Evolutionary conservation across 2,329 filamentous ascomycete species (phyloP), one percentile per base, ranked within the genome.

Genomic region (Apiospora pterosperma): DNA sequence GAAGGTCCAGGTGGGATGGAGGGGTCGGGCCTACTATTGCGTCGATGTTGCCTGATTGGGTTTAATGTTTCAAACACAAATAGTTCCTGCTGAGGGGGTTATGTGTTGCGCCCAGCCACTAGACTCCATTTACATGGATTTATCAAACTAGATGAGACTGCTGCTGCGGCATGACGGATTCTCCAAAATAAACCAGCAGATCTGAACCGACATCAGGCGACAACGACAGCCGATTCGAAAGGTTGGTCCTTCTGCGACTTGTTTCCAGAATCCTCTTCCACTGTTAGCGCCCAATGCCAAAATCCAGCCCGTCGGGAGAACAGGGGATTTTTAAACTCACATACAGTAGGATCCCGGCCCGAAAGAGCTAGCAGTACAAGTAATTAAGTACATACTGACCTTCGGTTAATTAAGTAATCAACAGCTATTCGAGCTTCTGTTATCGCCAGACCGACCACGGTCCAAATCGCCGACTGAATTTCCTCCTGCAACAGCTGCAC

Each of bases 11-110:
- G 48, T 55, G 48, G 48, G 48, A 55, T 55, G 48, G 48, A 55
- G 48, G 48, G 48, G 48, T 55, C 48, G 48, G 48, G 48, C 48
- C 48, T 55, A 55, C 48, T 55, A 55, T 55, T 55, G 48, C 48
- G 48, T 55, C 48, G 48, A 55, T 55, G 48, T 28, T 55, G 34
- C 48, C 48, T 16, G n/a, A 55, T 55, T 28, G 28, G 48, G 48
- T 55, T 55, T 34, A 55, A 55, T 28, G 48, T 55, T 55, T 55
- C 48, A 34, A 55, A 7, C 48, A 55, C 19, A 28, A n/a, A 8
- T n/a, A n/a, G n/a, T n/a, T n/a, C n/a, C n/a, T n/a, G n/a, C n/a
- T n/a, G n/a, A n/a, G n/a, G n/a, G n/a, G n/a, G n/a, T n/a, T n/a
- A n/a, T n/a, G n/a, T n/a, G n/a, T n/a, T n/a, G n/a, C n/a, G n/a